These are phyloP conservation scores for Teunomyces panamensis DNA, from an alignment of 805 yeast species.

Conservation along the genomic window DNA sequence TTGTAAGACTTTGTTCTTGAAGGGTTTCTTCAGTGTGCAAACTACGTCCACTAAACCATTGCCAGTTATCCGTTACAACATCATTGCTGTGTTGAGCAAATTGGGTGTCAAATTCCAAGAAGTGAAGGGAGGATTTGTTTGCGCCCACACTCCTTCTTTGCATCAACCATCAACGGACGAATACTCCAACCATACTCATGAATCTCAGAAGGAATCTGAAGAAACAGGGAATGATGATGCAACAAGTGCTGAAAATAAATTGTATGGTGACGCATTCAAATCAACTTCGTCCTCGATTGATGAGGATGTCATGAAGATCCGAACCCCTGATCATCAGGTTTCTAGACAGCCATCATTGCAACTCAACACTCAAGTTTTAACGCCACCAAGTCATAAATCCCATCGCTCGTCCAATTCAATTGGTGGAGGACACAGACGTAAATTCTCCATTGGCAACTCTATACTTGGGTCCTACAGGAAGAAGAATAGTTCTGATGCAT, in stretches of 20 bases:
- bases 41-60: constrained; percentile 91
- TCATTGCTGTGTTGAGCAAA: constrained; percentile 70
- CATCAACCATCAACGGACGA: constrained; percentile 11
- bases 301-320: constrained; percentile 14
- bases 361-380: constrained; percentile 24
- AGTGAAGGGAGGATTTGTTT: constrained; percentile 90
- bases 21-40: constrained; percentile 92
- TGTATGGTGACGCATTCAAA: constrained; percentile 41
- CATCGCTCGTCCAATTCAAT: constrained; percentile 40
- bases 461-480: constrained; percentile 49
- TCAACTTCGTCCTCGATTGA: constrained; percentile 31
- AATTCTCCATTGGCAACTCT: constrained; percentile 61
- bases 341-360: constrained; percentile 40
- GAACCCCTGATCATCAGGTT: constrained; percentile 29
- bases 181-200: constrained; percentile 14
- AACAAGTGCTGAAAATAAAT: constrained; percentile 29
- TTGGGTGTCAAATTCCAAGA: constrained; percentile 81
- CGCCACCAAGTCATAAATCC: constrained; percentile 28
- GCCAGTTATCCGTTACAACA: constrained; percentile 81
- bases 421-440: constrained; percentile 50
- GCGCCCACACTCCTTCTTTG: constrained; percentile 63
- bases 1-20: constrained; percentile 84
- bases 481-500: constrained; percentile 41
- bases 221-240: constrained; percentile 14
- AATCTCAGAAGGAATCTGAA: constrained; percentile 16